Evolutionary conservation across 2,329 filamentous ascomycete species (phyloP).

Genomic region (Karstenula rhodostoma): DNA sequence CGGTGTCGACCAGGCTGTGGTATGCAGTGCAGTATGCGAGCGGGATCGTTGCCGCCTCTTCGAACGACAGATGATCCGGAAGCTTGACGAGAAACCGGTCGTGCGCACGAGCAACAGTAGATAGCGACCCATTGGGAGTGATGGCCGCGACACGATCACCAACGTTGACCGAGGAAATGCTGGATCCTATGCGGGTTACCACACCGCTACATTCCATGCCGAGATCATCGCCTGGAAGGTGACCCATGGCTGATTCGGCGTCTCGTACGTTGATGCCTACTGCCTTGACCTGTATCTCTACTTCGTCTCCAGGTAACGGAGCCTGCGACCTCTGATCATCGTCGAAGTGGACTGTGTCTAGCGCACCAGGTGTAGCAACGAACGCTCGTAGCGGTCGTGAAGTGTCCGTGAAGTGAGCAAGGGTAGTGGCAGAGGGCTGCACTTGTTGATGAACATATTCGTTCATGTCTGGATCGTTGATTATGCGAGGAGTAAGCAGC

Average conservation of each 20-base stretch:
- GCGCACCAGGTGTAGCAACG: conserved; percentile 23
- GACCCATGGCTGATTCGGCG: conserved; percentile 33
- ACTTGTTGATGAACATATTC: conserved; percentile 31
- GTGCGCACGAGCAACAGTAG: conserved; percentile 29
- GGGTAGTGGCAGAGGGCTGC: conserved; percentile 28
- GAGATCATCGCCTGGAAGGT: conserved; percentile 25
- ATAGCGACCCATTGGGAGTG: conserved; percentile 26
- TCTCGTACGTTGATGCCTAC: conserved; percentile 26
- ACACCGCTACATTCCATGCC: conserved; percentile 29
- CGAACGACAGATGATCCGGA: conserved; percentile 33
- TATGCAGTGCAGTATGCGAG: conserved; percentile 33
- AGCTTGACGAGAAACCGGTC: conserved; percentile 29
- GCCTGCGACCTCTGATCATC: conserved; percentile 20
- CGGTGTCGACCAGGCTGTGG: conserved; percentile 41
- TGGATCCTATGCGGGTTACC: conserved; percentile 22
- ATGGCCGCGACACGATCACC: conserved; percentile 39
- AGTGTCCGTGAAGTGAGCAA: conserved; percentile 21
- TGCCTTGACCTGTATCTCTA: conserved; percentile 48
- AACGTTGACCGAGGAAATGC: conserved; percentile 26
- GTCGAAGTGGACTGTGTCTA: conserved; percentile 29
- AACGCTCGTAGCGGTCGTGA: conserved; percentile 24
- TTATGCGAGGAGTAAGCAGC: conserved; percentile 27
- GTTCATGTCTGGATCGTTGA: conserved; percentile 31
- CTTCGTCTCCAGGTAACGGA: conserved; percentile 26
- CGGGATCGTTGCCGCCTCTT: conserved; percentile 31